Base-by-base conservation (phyloP, 2,329 filamentous ascomycete species). In the Aspergillus aculeatinus region DNA sequence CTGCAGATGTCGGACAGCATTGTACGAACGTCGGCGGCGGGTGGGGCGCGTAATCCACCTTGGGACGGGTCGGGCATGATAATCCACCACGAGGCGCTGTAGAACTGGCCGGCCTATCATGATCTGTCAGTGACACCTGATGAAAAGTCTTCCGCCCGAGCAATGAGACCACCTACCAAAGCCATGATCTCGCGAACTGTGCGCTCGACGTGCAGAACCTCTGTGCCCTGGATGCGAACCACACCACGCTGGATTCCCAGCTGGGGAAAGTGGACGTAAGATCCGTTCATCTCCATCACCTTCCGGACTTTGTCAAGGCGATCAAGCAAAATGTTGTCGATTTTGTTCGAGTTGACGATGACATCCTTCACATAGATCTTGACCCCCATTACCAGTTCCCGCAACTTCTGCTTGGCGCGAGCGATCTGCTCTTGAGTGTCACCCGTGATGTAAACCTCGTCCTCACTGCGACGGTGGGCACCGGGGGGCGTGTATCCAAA, bases 101-200 rank as follows among this genome's bases (percentile, higher is more conserved):
- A 99, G 76, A 98, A 99, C 79, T 99, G 95, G 39, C 94, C 93
- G 65, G 93, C 92, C 90, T 93, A 50, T 21, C n/a, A 51, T 12
- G 11, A 27, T 49, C 19, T 51, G 44, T 50, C 42, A 57, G 63
- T 61, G 50, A 51, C 39, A 19, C 4, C 39, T 14, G 16, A 12
- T 12, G 12, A 2, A 44, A 16, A 19, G 6, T 6, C 9, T 3
- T 29, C 27, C 27, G 27, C 39, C 39, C 14, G 16, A 16, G 6
- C 39, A 16, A 19, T 7, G 16, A 44, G 1, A 44, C 3, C 39
- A 44, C 87, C 76, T 83, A 94, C 91, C 74, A 98, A 80, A 69
- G 90, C 89, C 94, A 99, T 97, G 66, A 99, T 89, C 77, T 98
- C 95, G 68, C 93, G 87, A 65, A 97, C 91, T 33, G 94, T 97